These are phyloP conservation scores for Allodekkera sacchari DNA, from an alignment of 805 yeast genomes.

Conservation along the genomic window DNA sequence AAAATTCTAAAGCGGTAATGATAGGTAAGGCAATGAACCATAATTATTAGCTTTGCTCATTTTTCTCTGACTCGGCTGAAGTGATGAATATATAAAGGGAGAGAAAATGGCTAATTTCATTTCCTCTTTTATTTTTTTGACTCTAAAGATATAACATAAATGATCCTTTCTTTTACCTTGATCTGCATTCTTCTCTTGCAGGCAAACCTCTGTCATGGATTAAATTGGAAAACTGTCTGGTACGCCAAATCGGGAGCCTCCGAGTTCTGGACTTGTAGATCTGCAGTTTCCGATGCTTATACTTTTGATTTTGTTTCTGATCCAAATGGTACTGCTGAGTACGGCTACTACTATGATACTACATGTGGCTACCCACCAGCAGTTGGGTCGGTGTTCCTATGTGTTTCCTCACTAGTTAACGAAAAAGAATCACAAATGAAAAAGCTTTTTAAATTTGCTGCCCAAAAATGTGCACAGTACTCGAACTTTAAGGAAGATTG, in stretches of 20 bases:
- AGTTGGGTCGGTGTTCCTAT: constrained; percentile 4
- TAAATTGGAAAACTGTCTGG: constrained; percentile 5
- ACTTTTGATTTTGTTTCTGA: constrained; percentile 8
- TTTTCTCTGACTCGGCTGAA: too few relatives aligned
- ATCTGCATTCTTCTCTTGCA: too few relatives aligned
- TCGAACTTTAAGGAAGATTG: constrained; percentile 11
- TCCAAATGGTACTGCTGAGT: constrained; percentile 1
- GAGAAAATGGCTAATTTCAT: too few relatives aligned
- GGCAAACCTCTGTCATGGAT: too few relatives aligned
- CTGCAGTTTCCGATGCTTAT: constrained; percentile 3
- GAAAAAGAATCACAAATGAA: neutral
- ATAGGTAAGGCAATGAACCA: too few relatives aligned
- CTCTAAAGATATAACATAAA: too few relatives aligned
- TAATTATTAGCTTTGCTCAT: too few relatives aligned
- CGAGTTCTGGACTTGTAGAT: constrained; percentile 11
- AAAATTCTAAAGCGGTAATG: too few relatives aligned
- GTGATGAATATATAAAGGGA: too few relatives aligned
- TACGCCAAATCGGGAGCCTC: constrained; percentile 4
- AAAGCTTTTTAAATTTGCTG: neutral
- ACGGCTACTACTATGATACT: constrained; percentile 4
- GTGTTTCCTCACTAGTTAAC: constrained; percentile 1
- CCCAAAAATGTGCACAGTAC: constrained; percentile 3
- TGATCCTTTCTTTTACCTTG: too few relatives aligned
- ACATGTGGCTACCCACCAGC: constrained; percentile 6
- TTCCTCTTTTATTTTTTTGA: too few relatives aligned